phyloP scores from a whole-genome alignment of 202 grass and related monocot genomes.

The Alloteropsis angusta region DNA sequence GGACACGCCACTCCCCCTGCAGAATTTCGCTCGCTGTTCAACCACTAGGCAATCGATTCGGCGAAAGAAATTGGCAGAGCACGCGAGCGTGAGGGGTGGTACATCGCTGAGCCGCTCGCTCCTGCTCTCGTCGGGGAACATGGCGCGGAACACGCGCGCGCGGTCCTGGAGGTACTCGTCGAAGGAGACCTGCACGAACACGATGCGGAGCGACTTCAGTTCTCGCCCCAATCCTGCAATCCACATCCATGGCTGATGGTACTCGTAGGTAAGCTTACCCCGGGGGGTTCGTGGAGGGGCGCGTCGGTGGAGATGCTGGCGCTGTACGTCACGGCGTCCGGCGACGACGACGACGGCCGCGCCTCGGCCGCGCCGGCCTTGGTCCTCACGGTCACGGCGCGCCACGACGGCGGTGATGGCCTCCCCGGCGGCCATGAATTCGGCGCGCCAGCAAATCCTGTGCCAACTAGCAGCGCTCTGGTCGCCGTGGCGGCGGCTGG shows the following conservation, averaged over 20 bases:
- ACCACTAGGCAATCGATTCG: neutral
- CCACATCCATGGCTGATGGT: neutral
- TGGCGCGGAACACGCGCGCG: conserved; percentile 60
- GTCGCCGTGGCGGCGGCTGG: neutral
- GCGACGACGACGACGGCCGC: conserved; percentile 25
- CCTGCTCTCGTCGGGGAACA: conserved; percentile 65
- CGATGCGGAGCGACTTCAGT: neutral
- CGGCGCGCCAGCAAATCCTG: neutral
- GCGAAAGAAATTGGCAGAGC: neutral
- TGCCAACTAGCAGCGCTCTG: neutral
- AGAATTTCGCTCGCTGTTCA: neutral
- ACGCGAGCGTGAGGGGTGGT: neutral
- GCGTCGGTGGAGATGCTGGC: conserved; percentile 58
- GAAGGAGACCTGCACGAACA: conserved; percentile 40
- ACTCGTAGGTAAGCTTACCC: conserved; percentile 27
- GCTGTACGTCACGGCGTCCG: conserved; percentile 50
- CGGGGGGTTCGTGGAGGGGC: conserved; percentile 50
- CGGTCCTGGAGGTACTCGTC: conserved; percentile 62
- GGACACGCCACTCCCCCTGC: conserved; percentile 65
- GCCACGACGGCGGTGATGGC: too few species aligned
- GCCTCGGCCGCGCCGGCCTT: conserved; percentile 24
- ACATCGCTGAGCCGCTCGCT: conserved; percentile 57
- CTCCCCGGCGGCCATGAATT: neutral
- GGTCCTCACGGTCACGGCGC: neutral
- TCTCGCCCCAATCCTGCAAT: neutral